Evolutionary conservation across 768 basidiomycete species (phyloP), one percentile per base, ranked within the genome.

Genomic region (Auriscalpium microsporum): DNA sequence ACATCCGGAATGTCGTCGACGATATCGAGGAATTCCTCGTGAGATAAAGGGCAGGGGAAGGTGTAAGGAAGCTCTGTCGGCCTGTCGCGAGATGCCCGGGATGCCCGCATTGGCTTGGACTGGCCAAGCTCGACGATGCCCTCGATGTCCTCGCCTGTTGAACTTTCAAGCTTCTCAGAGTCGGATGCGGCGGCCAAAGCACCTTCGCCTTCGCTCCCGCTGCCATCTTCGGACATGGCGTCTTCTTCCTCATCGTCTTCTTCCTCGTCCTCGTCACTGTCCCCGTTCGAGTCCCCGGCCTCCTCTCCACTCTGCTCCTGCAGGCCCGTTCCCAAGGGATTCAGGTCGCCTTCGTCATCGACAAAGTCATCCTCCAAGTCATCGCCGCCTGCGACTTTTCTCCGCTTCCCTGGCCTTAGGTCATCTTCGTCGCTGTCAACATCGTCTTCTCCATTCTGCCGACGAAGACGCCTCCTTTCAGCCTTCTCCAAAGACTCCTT

Each of bases 281-380:
- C 21, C 21, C 44, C 62, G 38, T 63, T 58, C 44, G 62, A 57
- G 13, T 57, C 64, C 61, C 48, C 53, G 55, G 33, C 46, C 14
- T 61, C 51, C 23, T 62, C 62, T 16, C 44, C 44, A 60, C 60
- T 4, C 52, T 54, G 55, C 40, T 68, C 69, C 9, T 63, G 63
- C 21, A 73, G 52, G 6, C 72, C 73, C n/a, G 58, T 64, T n/a
- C 73, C 73, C 23, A 74, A 48, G 0, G 58, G 65, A 34, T 48
- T 58, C 61, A 38, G 61, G 17, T 38, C 63, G 58, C 56, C 64
- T 19, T 66, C 64, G 21, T 63, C 67, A 34, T 59, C 58, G 35
- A 72, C 65, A 58, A 87, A 92, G 65, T 94, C 93, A 62, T 95
- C 94, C n/a, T 90, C 92, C 45, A 95, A 69, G 65, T 96, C 94